Percentiles rank a stretch among this genome's conserved stretches.
These are phyloP conservation scores for Candida caryicola DNA, from an alignment of 805 yeast species.

Conservation along the genomic window DNA sequence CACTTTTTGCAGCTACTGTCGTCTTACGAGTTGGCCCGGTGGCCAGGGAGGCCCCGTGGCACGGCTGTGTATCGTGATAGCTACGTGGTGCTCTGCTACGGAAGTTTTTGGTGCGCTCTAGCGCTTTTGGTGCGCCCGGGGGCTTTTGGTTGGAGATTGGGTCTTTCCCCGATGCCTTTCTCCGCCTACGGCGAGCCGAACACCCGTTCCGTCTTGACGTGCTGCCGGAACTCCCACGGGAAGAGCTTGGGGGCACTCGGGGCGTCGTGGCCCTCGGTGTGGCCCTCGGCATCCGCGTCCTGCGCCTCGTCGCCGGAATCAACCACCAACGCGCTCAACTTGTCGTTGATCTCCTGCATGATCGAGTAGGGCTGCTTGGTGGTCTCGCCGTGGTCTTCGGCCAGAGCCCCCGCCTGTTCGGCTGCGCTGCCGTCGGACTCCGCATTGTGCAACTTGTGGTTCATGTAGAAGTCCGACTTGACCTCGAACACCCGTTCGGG, in stretches of 20 bases:
- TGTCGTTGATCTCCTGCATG: constrained; percentile 8
- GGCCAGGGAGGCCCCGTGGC: too few relatives aligned
- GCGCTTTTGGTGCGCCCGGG: too few relatives aligned
- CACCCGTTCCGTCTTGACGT: constrained; percentile 21
- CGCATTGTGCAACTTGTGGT: constrained; percentile 18
- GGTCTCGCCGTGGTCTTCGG: not conserved
- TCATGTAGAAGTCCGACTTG: constrained; percentile 27
- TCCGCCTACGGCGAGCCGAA: constrained; percentile 10
- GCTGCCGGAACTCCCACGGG: constrained; percentile 35
- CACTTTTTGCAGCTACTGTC: too few relatives aligned
- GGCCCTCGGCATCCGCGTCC: constrained; percentile 3
- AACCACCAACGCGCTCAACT: constrained; percentile 10
- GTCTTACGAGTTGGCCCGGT: too few relatives aligned
- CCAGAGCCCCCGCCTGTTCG: constrained; percentile 1
- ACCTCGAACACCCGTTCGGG: constrained; percentile 34
- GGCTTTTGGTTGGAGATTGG: too few relatives aligned
- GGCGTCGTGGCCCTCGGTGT: constrained; percentile 11
- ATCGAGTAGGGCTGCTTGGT: constrained; percentile 4
- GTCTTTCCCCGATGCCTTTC: too few relatives aligned
- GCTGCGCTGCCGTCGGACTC: not conserved
- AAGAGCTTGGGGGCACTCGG: constrained; percentile 22
- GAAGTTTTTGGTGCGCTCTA: too few relatives aligned
- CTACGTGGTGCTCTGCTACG: too few relatives aligned
- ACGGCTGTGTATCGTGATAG: too few relatives aligned
- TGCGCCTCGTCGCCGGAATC: constrained; percentile 10